A percentile compares a stretch with the other conserved stretches of the same genome.
These are phyloP conservation scores for Microbotryomycetes sp. DNA, from an alignment of 1,284 basidiomycete species.

Conservation along the genomic window DNA sequence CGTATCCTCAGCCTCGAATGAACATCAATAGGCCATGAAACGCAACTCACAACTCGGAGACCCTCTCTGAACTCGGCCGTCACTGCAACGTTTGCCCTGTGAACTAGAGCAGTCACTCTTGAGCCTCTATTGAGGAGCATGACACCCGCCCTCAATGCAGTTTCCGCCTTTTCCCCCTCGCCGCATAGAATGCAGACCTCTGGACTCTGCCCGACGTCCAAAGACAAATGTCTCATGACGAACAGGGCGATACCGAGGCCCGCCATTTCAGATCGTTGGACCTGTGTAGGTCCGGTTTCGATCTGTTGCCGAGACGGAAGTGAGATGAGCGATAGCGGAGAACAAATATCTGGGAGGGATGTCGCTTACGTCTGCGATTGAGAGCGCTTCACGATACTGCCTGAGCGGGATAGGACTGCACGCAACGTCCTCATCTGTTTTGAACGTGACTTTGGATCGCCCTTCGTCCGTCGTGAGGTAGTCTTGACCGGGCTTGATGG, in stretches of 20 bases:
- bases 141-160: slow-evolving; percentile 10
- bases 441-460: slow-evolving; percentile 4
- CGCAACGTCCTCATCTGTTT: slow-evolving; percentile 6
- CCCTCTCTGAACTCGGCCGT: background rate
- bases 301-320: slow-evolving; percentile 16
- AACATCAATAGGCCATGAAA: too few relatives aligned
- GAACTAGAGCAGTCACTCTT: slow-evolving; percentile 12
- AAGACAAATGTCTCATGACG: slow-evolving; percentile 6
- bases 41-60: background rate
- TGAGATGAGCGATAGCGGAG: background rate
- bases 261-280: slow-evolving; percentile 30
- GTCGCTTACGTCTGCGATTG: slow-evolving; percentile 28
- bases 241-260: slow-evolving; percentile 24
- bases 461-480: slow-evolving; percentile 1
- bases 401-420: slow-evolving; percentile 14
- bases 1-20: too few relatives aligned
- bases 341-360: background rate
- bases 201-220: slow-evolving; percentile 5
- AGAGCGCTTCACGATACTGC: slow-evolving; percentile 30
- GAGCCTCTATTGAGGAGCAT: slow-evolving; percentile 16
- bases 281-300: slow-evolving; percentile 30
- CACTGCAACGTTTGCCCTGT: background rate
- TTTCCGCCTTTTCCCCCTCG: slow-evolving; percentile 10
- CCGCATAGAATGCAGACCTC: slow-evolving; percentile 14
- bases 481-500: background rate